A percentile compares a stretch with the other conserved stretches of the same genome.
Evolutionary conservation across 495 filamentous ascomycete genomes (phyloP).

Genomic region (Podospora didyma): DNA sequence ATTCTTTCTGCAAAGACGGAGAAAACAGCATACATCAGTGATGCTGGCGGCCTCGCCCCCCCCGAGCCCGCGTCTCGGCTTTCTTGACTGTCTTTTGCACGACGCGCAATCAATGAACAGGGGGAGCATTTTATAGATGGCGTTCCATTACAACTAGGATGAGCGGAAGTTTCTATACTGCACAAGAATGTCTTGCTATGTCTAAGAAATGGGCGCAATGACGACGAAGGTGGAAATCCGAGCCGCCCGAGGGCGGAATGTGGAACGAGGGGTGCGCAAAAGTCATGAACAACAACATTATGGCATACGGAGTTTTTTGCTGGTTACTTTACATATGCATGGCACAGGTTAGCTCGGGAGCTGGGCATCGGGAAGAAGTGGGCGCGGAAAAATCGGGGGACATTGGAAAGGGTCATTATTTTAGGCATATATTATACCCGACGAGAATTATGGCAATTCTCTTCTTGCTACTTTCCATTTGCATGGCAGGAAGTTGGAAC

Average conservation of each 20-base stretch:
- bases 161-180: no score
- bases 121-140: no score
- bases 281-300: neutral
- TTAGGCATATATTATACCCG: conserved; percentile 1
- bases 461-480: neutral
- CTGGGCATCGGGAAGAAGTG: neutral
- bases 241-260: neutral
- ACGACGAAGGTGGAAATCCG: neutral
- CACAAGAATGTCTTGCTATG: neutral
- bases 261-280: neutral
- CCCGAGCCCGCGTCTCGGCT: no score
- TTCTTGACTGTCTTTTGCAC: no score
- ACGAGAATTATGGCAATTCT: neutral
- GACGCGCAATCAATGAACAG: no score
- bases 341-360: neutral
- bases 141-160: no score
- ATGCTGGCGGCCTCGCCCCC: no score
- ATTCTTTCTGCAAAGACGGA: no score
- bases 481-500: neutral
- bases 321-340: neutral
- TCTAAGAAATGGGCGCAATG: neutral
- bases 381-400: neutral
- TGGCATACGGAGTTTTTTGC: neutral
- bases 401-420: neutral
- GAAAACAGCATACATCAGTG: no score